Percentiles rank a stretch among this genome's conserved stretches.
These are phyloP conservation scores for Monosporascus sp. DNA, from an alignment of 2,329 filamentous ascomycete species.

Conservation along the genomic window DNA sequence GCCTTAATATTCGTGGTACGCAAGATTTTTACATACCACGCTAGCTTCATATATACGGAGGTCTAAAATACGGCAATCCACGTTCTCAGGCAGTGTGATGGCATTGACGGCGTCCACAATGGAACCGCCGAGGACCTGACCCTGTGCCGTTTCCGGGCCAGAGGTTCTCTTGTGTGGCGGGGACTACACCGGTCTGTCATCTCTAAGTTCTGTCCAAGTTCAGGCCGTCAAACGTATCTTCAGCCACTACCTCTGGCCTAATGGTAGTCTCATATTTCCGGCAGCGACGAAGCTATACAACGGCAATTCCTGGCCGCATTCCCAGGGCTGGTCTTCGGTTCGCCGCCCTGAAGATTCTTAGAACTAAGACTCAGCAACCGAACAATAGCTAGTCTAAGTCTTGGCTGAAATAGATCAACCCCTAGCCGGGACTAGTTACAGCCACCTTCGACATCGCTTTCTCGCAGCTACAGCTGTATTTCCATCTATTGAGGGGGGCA, in stretches of 20 bases:
- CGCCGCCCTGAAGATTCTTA: slow-evolving; percentile 41
- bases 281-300: slow-evolving; percentile 33
- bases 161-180: slow-evolving; percentile 27
- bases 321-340: slow-evolving; percentile 42
- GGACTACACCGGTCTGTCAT: slow-evolving; percentile 25
- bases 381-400: too few relatives aligned
- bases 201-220: slow-evolving; percentile 38
- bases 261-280: slow-evolving; percentile 43
- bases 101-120: slow-evolving; percentile 34
- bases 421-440: too few relatives aligned
- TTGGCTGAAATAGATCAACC: too few relatives aligned
- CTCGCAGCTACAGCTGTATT: too few relatives aligned
- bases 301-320: slow-evolving; percentile 35
- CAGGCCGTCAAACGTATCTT: slow-evolving; percentile 37
- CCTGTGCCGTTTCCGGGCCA: slow-evolving; percentile 31
- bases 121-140: slow-evolving; percentile 34
- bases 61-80: slow-evolving; percentile 24
- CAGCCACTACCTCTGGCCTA: slow-evolving; percentile 34
- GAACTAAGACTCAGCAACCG: too few relatives aligned
- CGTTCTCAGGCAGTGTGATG: slow-evolving; percentile 34
- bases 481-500: too few relatives aligned
- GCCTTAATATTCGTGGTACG: slow-evolving; percentile 28
- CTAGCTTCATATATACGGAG: slow-evolving; percentile 19
- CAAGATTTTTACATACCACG: slow-evolving; percentile 38
- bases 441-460: too few relatives aligned